Evolutionary conservation across 768 basidiomycete genomes (phyloP), one percentile per base, ranked within the genome.

Genomic region (Russula vinacea): DNA sequence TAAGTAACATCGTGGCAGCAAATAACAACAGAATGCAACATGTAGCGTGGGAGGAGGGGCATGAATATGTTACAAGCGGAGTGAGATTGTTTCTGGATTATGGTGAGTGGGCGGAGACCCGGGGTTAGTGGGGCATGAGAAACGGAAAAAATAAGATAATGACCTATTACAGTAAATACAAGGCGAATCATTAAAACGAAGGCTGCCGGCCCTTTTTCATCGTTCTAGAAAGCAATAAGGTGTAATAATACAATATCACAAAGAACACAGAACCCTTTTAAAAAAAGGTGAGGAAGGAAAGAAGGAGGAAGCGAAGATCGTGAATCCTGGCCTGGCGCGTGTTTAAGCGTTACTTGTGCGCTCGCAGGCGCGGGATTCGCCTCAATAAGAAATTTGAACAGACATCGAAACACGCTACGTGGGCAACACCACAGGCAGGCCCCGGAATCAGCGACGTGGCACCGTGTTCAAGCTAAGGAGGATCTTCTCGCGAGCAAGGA

Each of bases 1-100:
- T 50, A 60, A 24, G 35, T 35, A 40, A 50, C 19, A 16, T 32
- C 37, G 7, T 33, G 45, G 17, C 14, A 22, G 13, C 19, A 44
- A 58, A 40, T 58, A 47, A 40, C 13, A 59, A 37, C 22, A n/a
- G n/a, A n/a, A n/a, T n/a, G n/a, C n/a, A n/a, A 60, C 49, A 4
- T 26, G 16, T 19, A 7, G 22, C 8, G 37, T 9, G 11, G 7
- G 32, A 29, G 32, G 33, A 14, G n/a, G 22, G 16, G 16, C 47
- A 37, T 33, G 26, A n/a, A 22, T 33, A 24, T 1, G 35, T 16
- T 35, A 35, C 16, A 24, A 8, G 16, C 19, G 44, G 22, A 26
- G 14, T 47, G 45, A 1, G 35, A 35, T 35, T 35, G 35, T 35
- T 35, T 29, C 24, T 5, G n/a, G 24, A 39, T 24, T 22, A 22